Conservation (phyloP, 495 filamentous ascomycete species). For the Pyrenopolyporus hunteri region DNA sequence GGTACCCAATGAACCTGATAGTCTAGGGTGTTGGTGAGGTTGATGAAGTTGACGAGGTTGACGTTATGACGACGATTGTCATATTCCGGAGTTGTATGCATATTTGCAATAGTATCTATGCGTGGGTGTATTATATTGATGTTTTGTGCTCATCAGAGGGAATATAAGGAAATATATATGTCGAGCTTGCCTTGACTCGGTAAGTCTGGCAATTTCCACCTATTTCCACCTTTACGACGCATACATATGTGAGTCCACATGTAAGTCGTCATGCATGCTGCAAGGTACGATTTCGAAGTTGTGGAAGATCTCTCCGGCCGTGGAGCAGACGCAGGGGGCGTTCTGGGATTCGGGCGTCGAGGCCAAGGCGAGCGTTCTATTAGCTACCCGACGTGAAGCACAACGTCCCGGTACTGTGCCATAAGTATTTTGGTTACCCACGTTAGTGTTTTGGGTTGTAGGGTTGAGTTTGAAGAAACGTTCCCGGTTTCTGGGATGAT, state of each 20-base stretch:
- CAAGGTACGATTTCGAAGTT: slow-evolving; percentile 31
- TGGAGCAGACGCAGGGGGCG: slow-evolving; percentile 15
- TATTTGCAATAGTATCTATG: no score
- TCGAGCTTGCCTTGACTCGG: no score
- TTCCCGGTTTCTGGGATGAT: slow-evolving; percentile 2
- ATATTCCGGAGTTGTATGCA: no score
- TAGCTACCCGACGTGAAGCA: slow-evolving; percentile 14
- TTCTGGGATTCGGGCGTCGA: slow-evolving; percentile 14
- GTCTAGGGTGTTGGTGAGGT: no score
- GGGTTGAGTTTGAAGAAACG: slow-evolving; percentile 1
- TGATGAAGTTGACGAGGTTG: neutral
- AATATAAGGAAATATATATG: no score
- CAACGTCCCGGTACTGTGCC: slow-evolving; percentile 2
- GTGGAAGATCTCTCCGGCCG: slow-evolving; percentile 16
- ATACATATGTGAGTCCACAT: slow-evolving; percentile 18
- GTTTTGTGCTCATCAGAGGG: no score
- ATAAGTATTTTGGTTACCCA: slow-evolving; percentile 4
- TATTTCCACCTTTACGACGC: slow-evolving; percentile 15
- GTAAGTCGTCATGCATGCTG: slow-evolving; percentile 36
- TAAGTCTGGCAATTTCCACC: no score
- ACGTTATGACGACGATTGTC: no score
- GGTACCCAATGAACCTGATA: neutral
- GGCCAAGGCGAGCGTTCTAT: slow-evolving; percentile 13
- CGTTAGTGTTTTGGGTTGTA: slow-evolving; percentile 3
- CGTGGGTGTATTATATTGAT: no score